These are phyloP conservation scores for Dipodascopsis uninucleata DNA, from an alignment of 805 yeast genomes.

Conservation along the genomic window DNA sequence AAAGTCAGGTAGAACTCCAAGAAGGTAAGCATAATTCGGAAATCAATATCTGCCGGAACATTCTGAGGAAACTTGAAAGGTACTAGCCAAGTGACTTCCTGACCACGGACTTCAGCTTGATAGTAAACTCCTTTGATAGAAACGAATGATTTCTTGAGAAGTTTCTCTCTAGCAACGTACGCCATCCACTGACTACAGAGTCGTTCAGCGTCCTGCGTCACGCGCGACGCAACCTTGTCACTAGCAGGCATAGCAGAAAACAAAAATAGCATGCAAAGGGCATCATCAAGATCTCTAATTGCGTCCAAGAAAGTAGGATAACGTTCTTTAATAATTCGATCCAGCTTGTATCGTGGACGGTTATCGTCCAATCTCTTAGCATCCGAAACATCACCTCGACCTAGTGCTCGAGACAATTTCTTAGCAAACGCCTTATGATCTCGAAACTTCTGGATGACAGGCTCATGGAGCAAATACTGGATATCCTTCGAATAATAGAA, in stretches of 20 bases:
- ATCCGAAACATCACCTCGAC: constrained; percentile 84
- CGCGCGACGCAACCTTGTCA: constrained; percentile 68
- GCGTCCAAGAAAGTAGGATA: constrained; percentile 94
- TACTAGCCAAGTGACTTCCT: constrained; percentile 91
- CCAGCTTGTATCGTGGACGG: constrained; percentile 81
- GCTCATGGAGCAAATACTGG: constrained; percentile 92
- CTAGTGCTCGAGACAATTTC: constrained; percentile 82
- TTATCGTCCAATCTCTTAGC: constrained; percentile 81
- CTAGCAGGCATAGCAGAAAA: constrained; percentile 96
- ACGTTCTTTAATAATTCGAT: constrained; percentile 88
- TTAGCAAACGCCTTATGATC: constrained; percentile 93
- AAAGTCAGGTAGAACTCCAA: constrained; percentile 92
- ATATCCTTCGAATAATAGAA: constrained; percentile 93
- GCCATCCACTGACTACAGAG: constrained; percentile 96
- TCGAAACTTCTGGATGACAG: constrained; percentile 83
- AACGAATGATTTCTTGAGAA: constrained; percentile 84
- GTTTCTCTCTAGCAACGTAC: constrained; percentile 77
- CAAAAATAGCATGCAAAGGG: constrained; percentile 87
- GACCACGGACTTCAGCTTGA: constrained; percentile 85
- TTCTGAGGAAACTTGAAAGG: constrained; percentile 97
- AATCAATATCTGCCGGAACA: constrained; percentile 90
- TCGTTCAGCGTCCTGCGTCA: constrained; percentile 82
- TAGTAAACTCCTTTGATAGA: constrained; percentile 96
- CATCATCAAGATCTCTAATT: constrained; percentile 88
- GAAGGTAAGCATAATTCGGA: constrained; percentile 94